Conservation (phyloP, 1,284 basidiomycete species). For the Rhizoctonia solani region DNA sequence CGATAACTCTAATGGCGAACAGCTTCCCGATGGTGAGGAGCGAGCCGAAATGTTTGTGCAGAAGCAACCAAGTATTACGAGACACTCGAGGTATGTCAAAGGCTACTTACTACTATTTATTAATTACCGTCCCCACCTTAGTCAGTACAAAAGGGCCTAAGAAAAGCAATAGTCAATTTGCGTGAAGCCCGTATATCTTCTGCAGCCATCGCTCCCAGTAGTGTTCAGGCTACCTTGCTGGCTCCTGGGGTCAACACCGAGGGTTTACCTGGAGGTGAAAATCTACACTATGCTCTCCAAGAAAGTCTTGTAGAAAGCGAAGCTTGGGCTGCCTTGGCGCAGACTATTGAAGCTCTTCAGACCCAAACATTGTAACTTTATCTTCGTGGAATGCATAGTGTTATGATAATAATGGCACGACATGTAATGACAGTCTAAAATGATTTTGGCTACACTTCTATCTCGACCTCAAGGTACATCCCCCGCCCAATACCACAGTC, state of each 20-base stretch:
- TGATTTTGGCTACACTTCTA: background rate
- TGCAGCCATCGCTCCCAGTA: conserved; percentile 75
- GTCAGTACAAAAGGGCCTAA: conserved; percentile 72
- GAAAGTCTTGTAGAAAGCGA: conserved; percentile 74
- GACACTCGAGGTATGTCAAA: conserved; percentile 66
- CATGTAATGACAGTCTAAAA: background rate
- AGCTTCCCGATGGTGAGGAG: conserved; percentile 71
- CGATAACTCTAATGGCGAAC: conserved; percentile 50
- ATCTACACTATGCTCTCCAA: conserved; percentile 62
- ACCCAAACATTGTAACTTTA: background rate
- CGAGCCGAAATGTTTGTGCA: conserved; percentile 80
- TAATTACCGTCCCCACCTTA: conserved; percentile 42
- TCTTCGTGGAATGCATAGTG: background rate
- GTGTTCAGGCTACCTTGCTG: conserved; percentile 59
- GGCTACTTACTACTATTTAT: conserved; percentile 16
- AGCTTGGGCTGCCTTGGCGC: conserved; percentile 73
- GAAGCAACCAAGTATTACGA: conserved; percentile 81
- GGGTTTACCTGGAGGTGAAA: conserved; percentile 40
- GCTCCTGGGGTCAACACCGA: conserved; percentile 37
- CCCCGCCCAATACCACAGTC: background rate
- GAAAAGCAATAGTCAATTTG: conserved; percentile 76
- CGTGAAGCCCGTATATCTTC: conserved; percentile 80
- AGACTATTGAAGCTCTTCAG: conserved; percentile 53
- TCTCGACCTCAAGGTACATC: background rate
- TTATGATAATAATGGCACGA: too few relatives aligned